These are phyloP conservation scores for Ogataea angusta DNA, from an alignment of 805 yeast species.

Conservation along the genomic window DNA sequence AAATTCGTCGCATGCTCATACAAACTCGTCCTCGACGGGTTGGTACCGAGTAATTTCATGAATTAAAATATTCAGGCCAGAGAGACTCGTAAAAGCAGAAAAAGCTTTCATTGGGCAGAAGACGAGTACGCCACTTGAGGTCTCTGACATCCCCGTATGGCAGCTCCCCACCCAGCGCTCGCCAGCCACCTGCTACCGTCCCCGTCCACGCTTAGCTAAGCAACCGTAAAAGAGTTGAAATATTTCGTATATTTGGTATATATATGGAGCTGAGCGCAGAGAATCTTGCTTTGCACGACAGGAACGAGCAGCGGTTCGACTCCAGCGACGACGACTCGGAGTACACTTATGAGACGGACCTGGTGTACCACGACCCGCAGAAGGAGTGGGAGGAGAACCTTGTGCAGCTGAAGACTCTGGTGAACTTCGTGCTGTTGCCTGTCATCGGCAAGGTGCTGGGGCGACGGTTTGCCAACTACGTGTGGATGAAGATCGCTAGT, in stretches of 20 bases:
- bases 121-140: too few species aligned
- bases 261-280: constrained; percentile 4
- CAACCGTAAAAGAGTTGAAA: not conserved
- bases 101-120: too few species aligned
- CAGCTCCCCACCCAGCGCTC: too few species aligned
- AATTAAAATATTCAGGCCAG: too few species aligned
- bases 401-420: constrained; percentile 53
- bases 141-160: too few species aligned
- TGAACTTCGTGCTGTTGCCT: constrained; percentile 61
- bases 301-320: constrained; percentile 8
- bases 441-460: constrained; percentile 66
- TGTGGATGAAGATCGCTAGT: constrained; percentile 33
- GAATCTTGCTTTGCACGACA: constrained; percentile 14
- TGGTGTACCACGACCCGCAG: constrained; percentile 43
- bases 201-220: not conserved
- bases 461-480: constrained; percentile 47
- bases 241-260: not conserved
- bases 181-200: too few species aligned
- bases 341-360: constrained; percentile 33
- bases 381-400: constrained; percentile 74
- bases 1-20: constrained; percentile 5
- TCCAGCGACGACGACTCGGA: constrained; percentile 22
- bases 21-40: constrained; percentile 4
- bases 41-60: constrained; percentile 12
- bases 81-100: too few species aligned